Base-by-base conservation (phyloP, 331 rosid genomes). In the Erythrophleum ivorense region DNA sequence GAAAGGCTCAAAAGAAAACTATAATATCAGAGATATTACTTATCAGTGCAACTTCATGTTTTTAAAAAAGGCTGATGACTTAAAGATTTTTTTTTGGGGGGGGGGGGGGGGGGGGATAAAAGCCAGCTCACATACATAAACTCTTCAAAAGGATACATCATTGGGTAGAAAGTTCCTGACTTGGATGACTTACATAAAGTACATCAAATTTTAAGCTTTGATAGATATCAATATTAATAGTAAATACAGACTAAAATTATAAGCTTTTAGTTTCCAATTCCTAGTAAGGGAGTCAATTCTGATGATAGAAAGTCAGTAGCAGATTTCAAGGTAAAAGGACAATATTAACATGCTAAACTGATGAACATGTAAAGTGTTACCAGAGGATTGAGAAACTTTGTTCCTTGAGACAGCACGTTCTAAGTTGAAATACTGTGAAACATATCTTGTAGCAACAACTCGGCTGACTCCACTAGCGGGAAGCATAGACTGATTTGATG, bases 371-470 rank as follows among this genome's bases (percentile, higher is more conserved):
- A 41, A 78, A 73, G 69, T 21, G 79, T 83, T 88, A 95, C 99
- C 97, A 78, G 88, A 85, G 75, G 91, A 83, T 83, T 83, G 90
- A 78, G 87, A 68, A 86, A 76, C 81, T 81, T 82, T 85, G 78
- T 87, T 79, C 78, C 81, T 83, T 62, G 82, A 86, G 70, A 90
- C 77, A 78, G 91, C 84, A 80, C 88, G 86, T 78, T 89, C 90
- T 52, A 96, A 84, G 82, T 86, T 82, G 85, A 91, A 88, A 86
- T 88, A 90, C 66, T 83, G 89, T 15, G 94, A 88, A 88, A 92
- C 88, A 81, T 93, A 90, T 76, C 88, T 87, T 24, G 95, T 82
- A 88, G 92, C 89, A 86, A 88, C 92, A 73, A 87, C 87, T 82
- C 73, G 90, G 82, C 81, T 86, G 41, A 85, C 83, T 58, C 85